Percentiles rank a stretch among this genome's conserved stretches.
Evolutionary conservation across 1,139 yeast species (phyloP).

Genomic region (Geotrichum phurueaensis): DNA sequence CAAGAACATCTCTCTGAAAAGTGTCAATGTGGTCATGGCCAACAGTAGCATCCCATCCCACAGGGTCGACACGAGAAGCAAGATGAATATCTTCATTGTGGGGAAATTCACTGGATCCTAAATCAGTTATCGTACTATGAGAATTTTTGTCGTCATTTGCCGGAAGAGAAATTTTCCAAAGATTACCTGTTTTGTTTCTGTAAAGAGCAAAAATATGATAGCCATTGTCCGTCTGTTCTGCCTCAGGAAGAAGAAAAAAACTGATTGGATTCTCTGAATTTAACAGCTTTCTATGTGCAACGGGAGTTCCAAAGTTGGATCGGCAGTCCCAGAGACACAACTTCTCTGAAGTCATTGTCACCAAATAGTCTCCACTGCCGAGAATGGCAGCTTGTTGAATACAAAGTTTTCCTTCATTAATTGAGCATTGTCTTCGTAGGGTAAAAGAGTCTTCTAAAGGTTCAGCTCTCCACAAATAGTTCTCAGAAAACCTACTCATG

Average conservation of each 20-base stretch:
- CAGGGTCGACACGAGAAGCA: conserved; percentile 63
- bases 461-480: conserved; percentile 32
- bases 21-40: conserved; percentile 37
- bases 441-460: conserved; percentile 27
- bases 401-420: conserved; percentile 33
- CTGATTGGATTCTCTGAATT: conserved; percentile 34
- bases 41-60: conserved; percentile 44
- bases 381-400: conserved; percentile 48
- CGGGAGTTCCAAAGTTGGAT: conserved; percentile 22
- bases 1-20: conserved; percentile 47
- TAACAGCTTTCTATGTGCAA: conserved; percentile 22
- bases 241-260: conserved; percentile 46
- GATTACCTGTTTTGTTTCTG: conserved; percentile 24
- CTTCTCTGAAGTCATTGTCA: conserved; percentile 38
- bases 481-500: conserved; percentile 33
- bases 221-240: conserved; percentile 30
- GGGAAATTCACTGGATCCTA: conserved; percentile 24
- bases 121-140: conserved; percentile 9
- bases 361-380: conserved; percentile 47
- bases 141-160: background rate
- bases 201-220: conserved; percentile 45
- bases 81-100: conserved; percentile 35
- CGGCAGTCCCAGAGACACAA: conserved; percentile 64
- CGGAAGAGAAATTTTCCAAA: conserved; percentile 17
- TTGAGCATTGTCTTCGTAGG: conserved; percentile 28